Conservation (phyloP, 352 stramenopile species). For the Aphanomyces invadans region DNA sequence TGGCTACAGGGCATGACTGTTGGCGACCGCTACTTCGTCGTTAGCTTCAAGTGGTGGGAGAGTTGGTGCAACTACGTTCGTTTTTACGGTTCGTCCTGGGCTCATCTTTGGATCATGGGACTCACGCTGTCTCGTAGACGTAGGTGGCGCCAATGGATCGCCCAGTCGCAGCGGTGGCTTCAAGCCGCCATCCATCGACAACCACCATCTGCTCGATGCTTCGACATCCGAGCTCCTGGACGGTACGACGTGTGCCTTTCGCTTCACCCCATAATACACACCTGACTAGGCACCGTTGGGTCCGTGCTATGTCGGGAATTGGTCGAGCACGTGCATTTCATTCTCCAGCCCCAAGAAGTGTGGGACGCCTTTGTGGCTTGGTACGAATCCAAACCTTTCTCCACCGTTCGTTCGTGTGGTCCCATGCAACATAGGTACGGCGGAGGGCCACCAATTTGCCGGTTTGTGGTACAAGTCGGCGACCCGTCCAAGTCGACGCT, state of each 20-base stretch:
- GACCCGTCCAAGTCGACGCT: constrained; percentile 35
- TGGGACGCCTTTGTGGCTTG: constrained; percentile 65
- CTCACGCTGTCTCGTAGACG: too few species aligned
- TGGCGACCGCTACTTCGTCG: constrained; percentile 67
- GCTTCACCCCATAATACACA: too few species aligned
- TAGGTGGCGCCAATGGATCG: too few species aligned
- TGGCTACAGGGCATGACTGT: constrained; percentile 62
- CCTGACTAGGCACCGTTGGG: not conserved
- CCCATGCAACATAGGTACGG: too few species aligned
- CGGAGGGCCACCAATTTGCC: constrained; percentile 58
- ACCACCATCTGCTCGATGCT: constrained; percentile 9
- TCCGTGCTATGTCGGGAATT: constrained; percentile 33
- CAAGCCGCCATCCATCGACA: constrained; percentile 17
- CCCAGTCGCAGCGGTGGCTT: too few species aligned
- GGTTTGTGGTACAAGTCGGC: constrained; percentile 62
- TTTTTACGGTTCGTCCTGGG: constrained; percentile 34
- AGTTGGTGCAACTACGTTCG: constrained; percentile 63
- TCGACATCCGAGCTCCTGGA: not conserved
- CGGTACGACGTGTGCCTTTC: too few species aligned
- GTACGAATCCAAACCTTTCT: constrained; percentile 27
- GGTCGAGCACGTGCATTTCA: constrained; percentile 70
- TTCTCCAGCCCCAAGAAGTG: constrained; percentile 59
- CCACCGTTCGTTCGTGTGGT: too few species aligned
- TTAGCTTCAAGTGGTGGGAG: constrained; percentile 78
- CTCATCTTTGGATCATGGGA: constrained; percentile 13